phyloP scores from a whole-genome alignment of 2,329 filamentous ascomycete species.

The Rhynchosporium graminicola region DNA sequence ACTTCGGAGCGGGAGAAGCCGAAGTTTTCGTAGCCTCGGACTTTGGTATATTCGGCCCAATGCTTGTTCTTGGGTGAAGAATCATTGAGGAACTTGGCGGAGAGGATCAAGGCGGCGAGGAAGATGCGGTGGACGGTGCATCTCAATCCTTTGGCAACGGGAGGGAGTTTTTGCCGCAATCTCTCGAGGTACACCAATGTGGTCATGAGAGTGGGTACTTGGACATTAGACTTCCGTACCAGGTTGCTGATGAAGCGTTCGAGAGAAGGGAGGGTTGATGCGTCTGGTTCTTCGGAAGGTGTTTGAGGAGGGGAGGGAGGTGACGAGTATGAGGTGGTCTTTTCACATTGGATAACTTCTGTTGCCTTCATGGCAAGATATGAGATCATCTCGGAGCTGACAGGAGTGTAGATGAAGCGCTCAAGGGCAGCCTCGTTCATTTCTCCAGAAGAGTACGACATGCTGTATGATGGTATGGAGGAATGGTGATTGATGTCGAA shows the following conservation, averaged over 20 bases:
- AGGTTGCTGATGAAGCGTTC: slow-evolving; percentile 91
- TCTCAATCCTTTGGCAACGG: slow-evolving; percentile 92
- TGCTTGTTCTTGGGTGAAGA: slow-evolving; percentile 99
- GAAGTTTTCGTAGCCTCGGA: slow-evolving; percentile 67
- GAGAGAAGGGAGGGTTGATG: slow-evolving; percentile 66
- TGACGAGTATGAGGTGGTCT: slow-evolving; percentile 53
- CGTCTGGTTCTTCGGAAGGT: slow-evolving; percentile 47
- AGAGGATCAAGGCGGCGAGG: slow-evolving; percentile 78
- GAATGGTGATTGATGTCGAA: slow-evolving; percentile 7
- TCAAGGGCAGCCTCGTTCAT: slow-evolving; percentile 73
- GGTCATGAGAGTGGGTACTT: slow-evolving; percentile 96
- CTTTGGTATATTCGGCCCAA: slow-evolving; percentile 91
- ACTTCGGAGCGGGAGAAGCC: slow-evolving; percentile 94
- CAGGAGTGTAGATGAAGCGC: slow-evolving; percentile 76
- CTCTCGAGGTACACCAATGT: slow-evolving; percentile 90
- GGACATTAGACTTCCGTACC: slow-evolving; percentile 90
- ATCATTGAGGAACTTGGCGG: slow-evolving; percentile 98
- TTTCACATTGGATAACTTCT: slow-evolving; percentile 80
- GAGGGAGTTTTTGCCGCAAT: slow-evolving; percentile 80
- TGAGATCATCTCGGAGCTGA: slow-evolving; percentile 73
- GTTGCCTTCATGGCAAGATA: slow-evolving; percentile 74
- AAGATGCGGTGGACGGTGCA: slow-evolving; percentile 99
- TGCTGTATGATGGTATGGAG: slow-evolving; percentile 21
- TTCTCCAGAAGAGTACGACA: slow-evolving; percentile 26
- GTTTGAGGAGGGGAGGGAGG: slow-evolving; percentile 49